Evolutionary conservation across 169 alveolate species (phyloP).

Genomic region (Neospora caninum): DNA sequence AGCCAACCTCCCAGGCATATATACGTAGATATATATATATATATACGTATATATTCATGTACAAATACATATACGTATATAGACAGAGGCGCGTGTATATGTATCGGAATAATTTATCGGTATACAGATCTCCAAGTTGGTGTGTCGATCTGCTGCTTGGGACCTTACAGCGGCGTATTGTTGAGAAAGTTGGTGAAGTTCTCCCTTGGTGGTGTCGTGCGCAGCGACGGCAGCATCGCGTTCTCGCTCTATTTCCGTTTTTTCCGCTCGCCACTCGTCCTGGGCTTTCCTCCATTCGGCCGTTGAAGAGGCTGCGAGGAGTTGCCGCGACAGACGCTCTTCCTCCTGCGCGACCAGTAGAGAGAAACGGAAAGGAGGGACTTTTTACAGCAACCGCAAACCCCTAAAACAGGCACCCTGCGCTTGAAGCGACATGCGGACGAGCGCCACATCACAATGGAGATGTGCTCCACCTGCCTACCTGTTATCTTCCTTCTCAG

Average conservation of each 20-base stretch:
- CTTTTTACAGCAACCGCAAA: too few species aligned
- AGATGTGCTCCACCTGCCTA: too few species aligned
- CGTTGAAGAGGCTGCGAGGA: not conserved
- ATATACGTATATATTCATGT: not conserved
- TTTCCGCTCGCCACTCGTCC: not conserved
- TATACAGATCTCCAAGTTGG: too few species aligned
- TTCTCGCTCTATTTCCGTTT: not conserved
- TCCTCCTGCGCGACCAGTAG: not conserved
- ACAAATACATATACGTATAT: not conserved
- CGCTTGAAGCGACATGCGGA: too few species aligned
- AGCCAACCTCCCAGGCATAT: too few species aligned
- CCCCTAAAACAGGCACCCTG: too few species aligned
- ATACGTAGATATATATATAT: not conserved
- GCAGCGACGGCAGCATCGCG: not conserved
- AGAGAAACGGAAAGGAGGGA: not conserved
- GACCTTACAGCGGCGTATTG: not conserved
- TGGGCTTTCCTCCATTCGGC: not conserved
- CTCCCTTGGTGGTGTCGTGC: not conserved
- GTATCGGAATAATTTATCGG: not conserved
- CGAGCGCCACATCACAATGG: too few species aligned
- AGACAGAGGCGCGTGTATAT: not conserved
- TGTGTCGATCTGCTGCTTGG: too few species aligned
- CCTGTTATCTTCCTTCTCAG: too few species aligned
- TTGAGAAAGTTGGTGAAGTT: not conserved
- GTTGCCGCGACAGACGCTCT: not conserved